A percentile compares a stretch with the other conserved stretches of the same genome.
phyloP scores from a whole-genome alignment of 371 early-diverging fungal species.

The Phascolomyces articulosus region DNA sequence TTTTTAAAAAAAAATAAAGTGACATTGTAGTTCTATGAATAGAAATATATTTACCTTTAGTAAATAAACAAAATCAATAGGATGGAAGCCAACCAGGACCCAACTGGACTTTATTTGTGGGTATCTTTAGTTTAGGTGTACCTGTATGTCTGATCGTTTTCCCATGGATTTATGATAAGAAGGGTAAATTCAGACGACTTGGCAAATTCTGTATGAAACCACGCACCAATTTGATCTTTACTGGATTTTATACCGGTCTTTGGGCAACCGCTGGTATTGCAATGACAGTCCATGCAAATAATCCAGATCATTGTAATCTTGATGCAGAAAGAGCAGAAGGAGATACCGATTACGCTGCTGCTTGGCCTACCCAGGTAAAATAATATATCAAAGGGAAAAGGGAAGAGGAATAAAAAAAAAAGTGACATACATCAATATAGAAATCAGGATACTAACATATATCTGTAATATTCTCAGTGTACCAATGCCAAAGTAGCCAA shows the following conservation, averaged over 20 bases:
- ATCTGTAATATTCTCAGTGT: conserved; percentile 26
- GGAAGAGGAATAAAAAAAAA: too few relatives aligned
- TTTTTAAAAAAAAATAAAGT: neutral
- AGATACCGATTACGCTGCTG: conserved; percentile 13
- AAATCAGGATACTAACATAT: neutral
- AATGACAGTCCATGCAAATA: conserved; percentile 38
- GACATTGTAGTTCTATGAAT: neutral
- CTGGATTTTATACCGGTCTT: conserved; percentile 31
- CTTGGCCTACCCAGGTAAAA: conserved; percentile 49
- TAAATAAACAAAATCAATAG: conserved; percentile 13
- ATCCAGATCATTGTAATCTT: conserved; percentile 29
- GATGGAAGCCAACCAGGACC: conserved; percentile 40
- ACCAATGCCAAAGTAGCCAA: conserved; percentile 41
- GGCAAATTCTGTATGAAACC: conserved; percentile 44
- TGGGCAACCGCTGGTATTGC: conserved; percentile 48
- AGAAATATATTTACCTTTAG: neutral
- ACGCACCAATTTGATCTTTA: conserved; percentile 42
- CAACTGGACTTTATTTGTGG: conserved; percentile 35
- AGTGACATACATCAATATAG: neutral
- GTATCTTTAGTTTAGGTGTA: conserved; percentile 28
- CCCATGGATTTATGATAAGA: conserved; percentile 36
- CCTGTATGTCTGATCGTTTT: conserved; percentile 30
- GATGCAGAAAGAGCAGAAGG: conserved; percentile 15
- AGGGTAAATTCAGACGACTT: conserved; percentile 31
- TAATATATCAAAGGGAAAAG: too few relatives aligned